A percentile compares a stretch with the other conserved stretches of the same genome.
These are phyloP conservation scores for Trametes meyenii DNA, from an alignment of 768 basidiomycete genomes.

Conservation along the genomic window DNA sequence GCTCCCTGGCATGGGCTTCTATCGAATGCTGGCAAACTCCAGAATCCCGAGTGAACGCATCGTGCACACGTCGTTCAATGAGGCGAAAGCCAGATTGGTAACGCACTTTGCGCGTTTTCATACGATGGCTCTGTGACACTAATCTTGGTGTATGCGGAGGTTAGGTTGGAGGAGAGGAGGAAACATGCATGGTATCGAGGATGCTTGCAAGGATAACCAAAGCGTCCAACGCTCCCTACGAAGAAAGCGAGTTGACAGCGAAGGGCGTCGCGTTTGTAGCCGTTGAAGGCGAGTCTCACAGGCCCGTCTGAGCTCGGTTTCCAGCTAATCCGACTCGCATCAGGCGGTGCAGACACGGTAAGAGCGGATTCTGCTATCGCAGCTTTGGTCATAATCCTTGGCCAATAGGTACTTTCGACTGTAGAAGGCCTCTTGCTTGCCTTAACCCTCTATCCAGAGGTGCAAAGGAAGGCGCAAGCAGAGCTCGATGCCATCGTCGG, in stretches of 20 bases:
- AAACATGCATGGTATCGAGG: neutral
- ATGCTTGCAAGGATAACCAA: neutral
- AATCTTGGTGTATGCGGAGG: neutral
- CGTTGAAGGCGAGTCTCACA: neutral
- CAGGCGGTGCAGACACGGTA: slow-evolving; percentile 12
- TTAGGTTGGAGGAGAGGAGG: neutral
- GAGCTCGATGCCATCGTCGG: slow-evolving; percentile 18
- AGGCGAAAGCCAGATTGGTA: neutral
- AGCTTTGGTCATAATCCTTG: neutral
- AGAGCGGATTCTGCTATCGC: neutral
- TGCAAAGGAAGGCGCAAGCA: slow-evolving; percentile 8
- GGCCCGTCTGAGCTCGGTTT: neutral
- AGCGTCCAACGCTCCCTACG: neutral
- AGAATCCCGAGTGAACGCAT: neutral
- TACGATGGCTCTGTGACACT: neutral
- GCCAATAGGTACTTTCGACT: slow-evolving; percentile 6
- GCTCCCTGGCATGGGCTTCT: slow-evolving; percentile 8
- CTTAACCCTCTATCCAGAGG: slow-evolving; percentile 9
- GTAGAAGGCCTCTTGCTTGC: slow-evolving; percentile 9
- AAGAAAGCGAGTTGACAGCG: neutral
- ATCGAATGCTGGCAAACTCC: neutral
- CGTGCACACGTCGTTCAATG: neutral
- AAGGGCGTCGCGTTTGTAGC: neutral
- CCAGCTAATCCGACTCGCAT: neutral
- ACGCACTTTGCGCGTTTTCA: neutral